Evolutionary conservation across 768 basidiomycete genomes (phyloP), one percentile per base, ranked within the genome.

Genomic region (Pholiota microspora): DNA sequence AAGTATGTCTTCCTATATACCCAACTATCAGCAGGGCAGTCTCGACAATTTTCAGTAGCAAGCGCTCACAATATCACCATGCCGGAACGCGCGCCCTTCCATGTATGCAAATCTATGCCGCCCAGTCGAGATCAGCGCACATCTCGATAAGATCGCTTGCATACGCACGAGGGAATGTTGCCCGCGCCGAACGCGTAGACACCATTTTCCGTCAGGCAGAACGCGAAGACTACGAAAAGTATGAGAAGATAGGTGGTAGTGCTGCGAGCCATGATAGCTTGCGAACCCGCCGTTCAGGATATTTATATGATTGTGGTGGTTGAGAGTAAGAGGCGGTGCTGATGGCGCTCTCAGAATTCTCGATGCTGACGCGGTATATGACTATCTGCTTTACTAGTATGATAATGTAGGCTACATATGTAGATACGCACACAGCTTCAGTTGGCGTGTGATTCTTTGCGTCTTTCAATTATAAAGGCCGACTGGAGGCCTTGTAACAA

Each of bases 31-130:
- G 46, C 24, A 57, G 45, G 48, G 69, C 36, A 21, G 35, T 24
- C 7, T n/a, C 21, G 15, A 42, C 27, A 10, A 51, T 32, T 10
- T 46, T 12, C 32, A 53, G 53, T 42, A 50, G 24, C 12, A 16
- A 34, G 29, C 40, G 31, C 45, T 31, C 25, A 82, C 82, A 46
- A 97, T 94, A 69, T 97, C 93, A 38, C 94, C 94, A 66, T 97
- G 94, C 45, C 92, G 75, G 71, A 90, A 91, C 1, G 89, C 89
- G 59, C 79, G 84, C 34, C 89, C 92, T 67, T 95, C 93, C 70
- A 95, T 81, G 68, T 88, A 95, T 5, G 90, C 86, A 66, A 85
- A 92, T 18, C 89, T 88, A 57, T 7, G 36, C 8, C 34, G 27
- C 21, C 21, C 21, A 54, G 54, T 55, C n/a, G 46, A 53, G 59